Evolutionary conservation across 2,329 filamentous ascomycete species (phyloP).

Genomic region (Metarhizium guizhouense): DNA sequence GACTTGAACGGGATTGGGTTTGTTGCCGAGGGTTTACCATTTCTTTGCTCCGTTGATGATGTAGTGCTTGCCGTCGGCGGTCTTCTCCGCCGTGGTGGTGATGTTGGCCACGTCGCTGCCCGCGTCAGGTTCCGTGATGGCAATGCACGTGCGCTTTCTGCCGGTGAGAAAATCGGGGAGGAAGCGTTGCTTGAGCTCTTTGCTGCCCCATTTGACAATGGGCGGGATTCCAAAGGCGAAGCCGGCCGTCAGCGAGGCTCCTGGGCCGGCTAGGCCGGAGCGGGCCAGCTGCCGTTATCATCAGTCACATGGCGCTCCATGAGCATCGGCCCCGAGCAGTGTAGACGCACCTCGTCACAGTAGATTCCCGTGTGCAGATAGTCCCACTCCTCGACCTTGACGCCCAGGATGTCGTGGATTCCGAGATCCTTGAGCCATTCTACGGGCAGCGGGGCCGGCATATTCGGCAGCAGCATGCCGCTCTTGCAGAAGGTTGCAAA

Average conservation of each 20-base stretch:
- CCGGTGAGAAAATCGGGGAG: slow-evolving; percentile 50
- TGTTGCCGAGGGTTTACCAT: slow-evolving; percentile 28
- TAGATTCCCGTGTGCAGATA: slow-evolving; percentile 48
- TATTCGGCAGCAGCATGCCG: slow-evolving; percentile 28
- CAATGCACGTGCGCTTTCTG: slow-evolving; percentile 52
- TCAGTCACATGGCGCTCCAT: slow-evolving; percentile 13
- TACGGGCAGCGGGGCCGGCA: slow-evolving; percentile 44
- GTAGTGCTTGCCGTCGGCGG: slow-evolving; percentile 39
- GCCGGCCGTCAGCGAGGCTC: slow-evolving; percentile 58
- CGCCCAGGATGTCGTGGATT: slow-evolving; percentile 24
- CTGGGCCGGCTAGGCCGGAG: slow-evolving; percentile 51
- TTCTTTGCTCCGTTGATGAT: slow-evolving; percentile 59
- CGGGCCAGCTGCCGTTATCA: slow-evolving; percentile 46
- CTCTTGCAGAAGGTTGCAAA: slow-evolving; percentile 26
- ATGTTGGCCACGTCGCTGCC: slow-evolving; percentile 58
- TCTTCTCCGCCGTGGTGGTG: slow-evolving; percentile 44
- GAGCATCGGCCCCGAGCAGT: background rate
- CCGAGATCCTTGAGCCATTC: slow-evolving; percentile 47
- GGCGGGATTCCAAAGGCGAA: slow-evolving; percentile 62
- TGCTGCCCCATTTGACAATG: slow-evolving; percentile 50
- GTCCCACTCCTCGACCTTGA: slow-evolving; percentile 41
- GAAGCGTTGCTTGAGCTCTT: slow-evolving; percentile 38
- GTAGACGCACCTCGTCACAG: slow-evolving; percentile 36
- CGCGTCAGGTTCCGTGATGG: slow-evolving; percentile 53
- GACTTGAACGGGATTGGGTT: too few relatives aligned